Percentiles rank a stretch among this genome's conserved stretches.
phyloP scores from a whole-genome alignment of 2,329 filamentous ascomycete species.

The Chaetomiaceae sp. region DNA sequence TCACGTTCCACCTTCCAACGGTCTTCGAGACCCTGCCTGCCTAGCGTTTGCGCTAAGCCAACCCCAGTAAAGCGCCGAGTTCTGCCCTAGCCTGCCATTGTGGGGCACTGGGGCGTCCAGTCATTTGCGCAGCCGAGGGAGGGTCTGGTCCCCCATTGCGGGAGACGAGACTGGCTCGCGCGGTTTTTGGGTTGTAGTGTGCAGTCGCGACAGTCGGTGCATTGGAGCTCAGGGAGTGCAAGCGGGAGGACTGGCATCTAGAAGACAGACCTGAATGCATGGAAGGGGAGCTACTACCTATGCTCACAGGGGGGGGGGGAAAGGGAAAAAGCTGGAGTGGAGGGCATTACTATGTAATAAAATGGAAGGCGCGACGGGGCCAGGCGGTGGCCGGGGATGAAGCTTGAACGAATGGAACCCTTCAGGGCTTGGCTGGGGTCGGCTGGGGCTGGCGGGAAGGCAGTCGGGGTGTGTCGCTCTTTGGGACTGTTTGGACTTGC shows the following conservation, averaged over 20 bases:
- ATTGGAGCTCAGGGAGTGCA: background rate
- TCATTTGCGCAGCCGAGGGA: slow-evolving; percentile 8
- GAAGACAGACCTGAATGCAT: background rate
- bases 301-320: too few species aligned
- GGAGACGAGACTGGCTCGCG: slow-evolving; percentile 7
- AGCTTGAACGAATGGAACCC: too few species aligned
- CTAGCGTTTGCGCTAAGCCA: slow-evolving; percentile 19
- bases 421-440: slow-evolving; percentile 3
- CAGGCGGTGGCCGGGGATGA: slow-evolving; percentile 4
- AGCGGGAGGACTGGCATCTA: too few species aligned
- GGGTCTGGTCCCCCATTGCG: slow-evolving; percentile 5
- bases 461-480: background rate
- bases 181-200: background rate
- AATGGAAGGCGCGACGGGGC: background rate
- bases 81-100: slow-evolving; percentile 15
- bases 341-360: too few species aligned
- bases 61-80: slow-evolving; percentile 22
- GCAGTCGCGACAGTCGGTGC: background rate
- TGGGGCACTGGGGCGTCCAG: slow-evolving; percentile 21
- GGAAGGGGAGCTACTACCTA: background rate
- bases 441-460: background rate
- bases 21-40: slow-evolving; percentile 20
- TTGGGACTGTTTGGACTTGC: too few species aligned
- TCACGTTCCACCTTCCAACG: slow-evolving; percentile 23
- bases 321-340: too few species aligned